These are phyloP conservation scores for Narthecium ossifragum DNA, from an alignment of 106 monocot species.

Conservation along the genomic window DNA sequence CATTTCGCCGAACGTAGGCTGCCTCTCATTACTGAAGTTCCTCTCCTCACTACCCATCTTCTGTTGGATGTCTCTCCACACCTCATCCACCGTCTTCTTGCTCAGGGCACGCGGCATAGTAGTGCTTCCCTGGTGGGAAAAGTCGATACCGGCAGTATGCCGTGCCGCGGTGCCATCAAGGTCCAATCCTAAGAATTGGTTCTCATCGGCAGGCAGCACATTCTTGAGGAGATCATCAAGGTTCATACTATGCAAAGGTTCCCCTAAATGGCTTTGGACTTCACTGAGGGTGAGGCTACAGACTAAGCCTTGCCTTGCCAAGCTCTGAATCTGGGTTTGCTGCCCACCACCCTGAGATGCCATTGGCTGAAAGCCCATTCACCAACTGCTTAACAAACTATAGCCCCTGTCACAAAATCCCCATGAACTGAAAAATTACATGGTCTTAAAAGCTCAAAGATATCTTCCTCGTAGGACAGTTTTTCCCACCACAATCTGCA, in stretches of 20 bases:
- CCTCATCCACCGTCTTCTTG: slow-evolving; percentile 67
- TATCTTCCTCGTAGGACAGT: no score
- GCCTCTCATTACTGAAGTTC: slow-evolving; percentile 14
- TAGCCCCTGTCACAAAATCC: no score
- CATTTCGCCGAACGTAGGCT: slow-evolving; percentile 53
- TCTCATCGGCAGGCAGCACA: slow-evolving; percentile 29
- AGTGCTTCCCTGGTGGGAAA: no score
- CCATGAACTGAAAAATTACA: no score
- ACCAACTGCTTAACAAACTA: slow-evolving; percentile 6
- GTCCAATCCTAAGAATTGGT: slow-evolving; percentile 4
- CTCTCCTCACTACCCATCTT: slow-evolving; percentile 7
- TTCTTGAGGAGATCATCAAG: slow-evolving; percentile 59
- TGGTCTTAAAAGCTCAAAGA: no score
- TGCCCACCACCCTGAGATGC: slow-evolving; percentile 22
- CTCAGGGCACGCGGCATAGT: slow-evolving; percentile 21
- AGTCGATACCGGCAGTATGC: no score
- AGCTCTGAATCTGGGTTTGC: slow-evolving; percentile 24
- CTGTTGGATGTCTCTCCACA: slow-evolving; percentile 59
- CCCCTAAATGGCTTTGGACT: slow-evolving; percentile 55
- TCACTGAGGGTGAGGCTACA: slow-evolving; percentile 55
- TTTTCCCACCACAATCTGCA: no score
- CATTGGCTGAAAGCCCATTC: slow-evolving; percentile 28
- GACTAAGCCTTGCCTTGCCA: slow-evolving; percentile 45
- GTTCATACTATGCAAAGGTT: slow-evolving; percentile 66
- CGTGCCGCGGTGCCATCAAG: not conserved